Conservation (phyloP, 2,329 filamentous ascomycete genomes). For the Colletotrichum sojae region DNA sequence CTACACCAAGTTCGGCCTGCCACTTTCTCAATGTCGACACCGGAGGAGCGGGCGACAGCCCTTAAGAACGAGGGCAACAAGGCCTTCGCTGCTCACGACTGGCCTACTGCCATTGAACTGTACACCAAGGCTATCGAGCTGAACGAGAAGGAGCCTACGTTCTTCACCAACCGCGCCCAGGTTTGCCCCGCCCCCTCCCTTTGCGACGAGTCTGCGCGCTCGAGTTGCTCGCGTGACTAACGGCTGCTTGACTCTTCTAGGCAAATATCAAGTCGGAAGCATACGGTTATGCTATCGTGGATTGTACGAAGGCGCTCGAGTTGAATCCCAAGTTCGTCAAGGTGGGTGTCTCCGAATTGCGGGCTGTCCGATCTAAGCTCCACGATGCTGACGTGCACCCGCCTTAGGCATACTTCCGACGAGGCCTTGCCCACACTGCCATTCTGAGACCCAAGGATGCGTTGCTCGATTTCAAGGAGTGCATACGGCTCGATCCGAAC, state of each 20-base stretch:
- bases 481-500: slow-evolving; percentile 86
- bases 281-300: slow-evolving; percentile 91
- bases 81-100: slow-evolving; percentile 90
- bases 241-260: slow-evolving; percentile 60
- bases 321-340: slow-evolving; percentile 91
- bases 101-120: slow-evolving; percentile 82
- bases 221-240: slow-evolving; percentile 62
- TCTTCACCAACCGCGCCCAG: slow-evolving; percentile 95
- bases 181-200: slow-evolving; percentile 61
- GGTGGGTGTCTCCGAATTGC: slow-evolving; percentile 62
- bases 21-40: slow-evolving; percentile 54
- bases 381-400: slow-evolving; percentile 39
- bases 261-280: slow-evolving; percentile 96
- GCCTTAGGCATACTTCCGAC: slow-evolving; percentile 88
- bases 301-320: slow-evolving; percentile 92
- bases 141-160: slow-evolving; percentile 87
- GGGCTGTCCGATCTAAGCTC: background rate
- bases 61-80: slow-evolving; percentile 96
- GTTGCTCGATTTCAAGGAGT: slow-evolving; percentile 91
- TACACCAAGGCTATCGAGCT: slow-evolving; percentile 91
- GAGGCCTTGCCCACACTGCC: slow-evolving; percentile 91
- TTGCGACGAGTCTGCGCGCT: slow-evolving; percentile 12
- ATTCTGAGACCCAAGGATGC: slow-evolving; percentile 92
- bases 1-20: slow-evolving; percentile 16
- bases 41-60: slow-evolving; percentile 79